These are phyloP conservation scores for Penicillium fimorum DNA, from an alignment of 495 filamentous ascomycete genomes.

Conservation along the genomic window DNA sequence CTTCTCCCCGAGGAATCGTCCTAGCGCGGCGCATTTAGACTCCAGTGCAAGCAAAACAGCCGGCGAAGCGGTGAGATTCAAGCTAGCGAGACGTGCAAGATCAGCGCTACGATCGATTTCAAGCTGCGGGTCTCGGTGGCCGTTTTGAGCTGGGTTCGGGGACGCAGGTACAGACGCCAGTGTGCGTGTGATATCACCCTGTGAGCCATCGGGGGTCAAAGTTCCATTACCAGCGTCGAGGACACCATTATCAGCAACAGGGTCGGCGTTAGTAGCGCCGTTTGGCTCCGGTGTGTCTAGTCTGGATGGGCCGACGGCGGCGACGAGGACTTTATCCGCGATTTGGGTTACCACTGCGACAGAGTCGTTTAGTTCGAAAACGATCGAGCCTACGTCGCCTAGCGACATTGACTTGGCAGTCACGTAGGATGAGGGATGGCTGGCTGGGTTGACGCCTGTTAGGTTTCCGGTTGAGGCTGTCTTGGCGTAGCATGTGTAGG, in stretches of 20 bases:
- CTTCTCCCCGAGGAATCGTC: constrained; percentile 43
- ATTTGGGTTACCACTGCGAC: constrained; percentile 48
- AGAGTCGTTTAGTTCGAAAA: constrained; percentile 47
- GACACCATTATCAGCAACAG: constrained; percentile 7
- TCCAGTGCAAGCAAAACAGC: constrained; percentile 45
- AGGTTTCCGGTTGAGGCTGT: constrained; percentile 47
- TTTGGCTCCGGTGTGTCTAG: constrained; percentile 19
- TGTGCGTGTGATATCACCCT: constrained; percentile 18
- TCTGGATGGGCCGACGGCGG: constrained; percentile 44
- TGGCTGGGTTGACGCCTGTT: constrained; percentile 48
- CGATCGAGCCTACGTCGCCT: constrained; percentile 51
- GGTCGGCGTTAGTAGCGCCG: constrained; percentile 12
- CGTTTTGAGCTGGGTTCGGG: constrained; percentile 20
- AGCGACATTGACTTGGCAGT: constrained; percentile 48
- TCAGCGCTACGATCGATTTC: constrained; percentile 45
- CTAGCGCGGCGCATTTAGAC: constrained; percentile 47
- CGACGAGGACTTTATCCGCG: constrained; percentile 47
- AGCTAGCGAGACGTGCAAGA: constrained; percentile 39
- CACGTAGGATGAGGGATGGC: constrained; percentile 48
- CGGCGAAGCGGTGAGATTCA: constrained; percentile 45
- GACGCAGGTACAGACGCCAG: constrained; percentile 12
- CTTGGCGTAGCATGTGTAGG: constrained; percentile 49
- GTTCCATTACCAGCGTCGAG: constrained; percentile 15
- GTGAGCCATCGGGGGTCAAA: constrained; percentile 15
- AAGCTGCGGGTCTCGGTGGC: constrained; percentile 37